Evolutionary conservation across 2,329 filamentous ascomycete genomes (phyloP).

Genomic region (Fusarium sororula): DNA sequence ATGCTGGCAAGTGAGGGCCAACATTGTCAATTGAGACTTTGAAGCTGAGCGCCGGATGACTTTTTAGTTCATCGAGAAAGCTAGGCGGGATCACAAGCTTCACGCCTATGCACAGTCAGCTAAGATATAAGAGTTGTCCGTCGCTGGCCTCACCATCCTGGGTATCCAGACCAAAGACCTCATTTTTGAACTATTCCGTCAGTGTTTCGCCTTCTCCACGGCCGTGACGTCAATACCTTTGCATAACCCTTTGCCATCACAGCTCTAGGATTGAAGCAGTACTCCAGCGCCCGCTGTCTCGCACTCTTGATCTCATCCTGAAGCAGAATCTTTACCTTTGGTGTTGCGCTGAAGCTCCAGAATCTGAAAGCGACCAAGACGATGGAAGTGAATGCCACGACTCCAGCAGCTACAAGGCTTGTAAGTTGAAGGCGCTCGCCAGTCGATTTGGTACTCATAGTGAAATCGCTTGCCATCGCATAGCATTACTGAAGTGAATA

Average conservation of each 20-base stretch:
- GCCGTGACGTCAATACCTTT: background rate
- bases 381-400: accelerated
- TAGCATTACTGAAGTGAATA: accelerated
- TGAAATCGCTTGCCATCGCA: background rate
- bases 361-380: background rate
- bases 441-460: background rate
- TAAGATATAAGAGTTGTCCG: background rate
- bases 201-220: accelerated
- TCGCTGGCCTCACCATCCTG: background rate
- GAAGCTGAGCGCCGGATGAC: constrained; percentile 14
- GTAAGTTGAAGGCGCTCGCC: accelerated
- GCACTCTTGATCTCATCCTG: constrained; percentile 9
- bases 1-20: accelerated
- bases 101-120: background rate
- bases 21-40: constrained; percentile 15
- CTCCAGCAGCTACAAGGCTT: accelerated
- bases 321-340: background rate
- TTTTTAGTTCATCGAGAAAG: constrained; percentile 2
- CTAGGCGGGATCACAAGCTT: background rate
- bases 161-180: constrained; percentile 14
- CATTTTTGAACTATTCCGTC: constrained; percentile 4
- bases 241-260: constrained; percentile 9
- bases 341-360: accelerated
- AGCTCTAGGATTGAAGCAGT: constrained; percentile 9
- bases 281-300: constrained; percentile 6